phyloP scores from a whole-genome alignment of 2,329 filamentous ascomycete genomes.

The Phialemonium atrogriseum region DNA sequence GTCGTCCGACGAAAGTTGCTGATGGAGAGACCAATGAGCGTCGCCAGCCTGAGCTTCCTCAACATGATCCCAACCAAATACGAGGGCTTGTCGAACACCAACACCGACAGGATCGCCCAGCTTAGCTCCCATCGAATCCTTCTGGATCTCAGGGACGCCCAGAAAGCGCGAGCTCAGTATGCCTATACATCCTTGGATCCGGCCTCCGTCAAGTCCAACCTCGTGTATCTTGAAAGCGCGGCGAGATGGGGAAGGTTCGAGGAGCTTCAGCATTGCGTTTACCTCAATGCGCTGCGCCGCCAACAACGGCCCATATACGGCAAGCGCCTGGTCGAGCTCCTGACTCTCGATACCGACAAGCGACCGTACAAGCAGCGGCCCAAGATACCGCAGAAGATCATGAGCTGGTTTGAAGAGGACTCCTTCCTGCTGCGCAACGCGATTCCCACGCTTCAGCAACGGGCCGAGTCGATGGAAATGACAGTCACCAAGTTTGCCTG shows the following conservation, averaged over 20 bases:
- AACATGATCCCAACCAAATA: constrained; percentile 68
- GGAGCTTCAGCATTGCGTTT: constrained; percentile 72
- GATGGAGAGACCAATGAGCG: constrained; percentile 51
- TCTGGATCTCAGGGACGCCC: constrained; percentile 62
- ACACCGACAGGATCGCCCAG: constrained; percentile 49
- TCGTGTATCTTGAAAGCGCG: constrained; percentile 65
- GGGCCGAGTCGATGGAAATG: constrained; percentile 63
- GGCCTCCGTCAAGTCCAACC: constrained; percentile 58
- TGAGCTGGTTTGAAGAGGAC: constrained; percentile 68
- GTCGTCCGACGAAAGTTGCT: constrained; percentile 60
- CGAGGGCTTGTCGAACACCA: constrained; percentile 52
- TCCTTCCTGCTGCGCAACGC: constrained; percentile 56
- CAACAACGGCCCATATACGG: constrained; percentile 78
- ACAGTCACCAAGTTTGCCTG: constrained; percentile 84
- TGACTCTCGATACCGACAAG: constrained; percentile 56
- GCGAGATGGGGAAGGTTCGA: constrained; percentile 63
- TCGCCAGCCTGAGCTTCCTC: constrained; percentile 66
- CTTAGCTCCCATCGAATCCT: constrained; percentile 64
- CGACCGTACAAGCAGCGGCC: constrained; percentile 54
- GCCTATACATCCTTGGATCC: constrained; percentile 50
- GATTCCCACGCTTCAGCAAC: constrained; percentile 66
- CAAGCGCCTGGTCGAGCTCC: constrained; percentile 63
- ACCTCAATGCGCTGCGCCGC: constrained; percentile 72
- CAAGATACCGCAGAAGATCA: constrained; percentile 50
- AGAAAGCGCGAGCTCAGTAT: constrained; percentile 53